phyloP scores from a whole-genome alignment of 805 yeast species.

The Hanseniaspora valbyensis region DNA sequence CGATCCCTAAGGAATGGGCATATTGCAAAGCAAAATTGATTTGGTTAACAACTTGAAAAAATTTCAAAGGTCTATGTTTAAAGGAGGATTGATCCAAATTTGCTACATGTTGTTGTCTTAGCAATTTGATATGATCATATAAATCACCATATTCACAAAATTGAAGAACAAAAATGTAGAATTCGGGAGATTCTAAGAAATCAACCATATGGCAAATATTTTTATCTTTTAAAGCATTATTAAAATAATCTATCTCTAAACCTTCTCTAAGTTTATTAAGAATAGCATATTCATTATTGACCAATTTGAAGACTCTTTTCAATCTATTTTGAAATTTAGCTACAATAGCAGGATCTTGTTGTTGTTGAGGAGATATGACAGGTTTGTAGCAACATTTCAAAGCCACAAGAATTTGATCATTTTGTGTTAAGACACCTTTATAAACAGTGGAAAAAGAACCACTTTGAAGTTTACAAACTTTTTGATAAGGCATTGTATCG shows the following conservation, averaged over 20 bases:
- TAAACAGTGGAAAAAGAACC: constrained; percentile 30
- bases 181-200: constrained; percentile 42
- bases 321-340: constrained; percentile 12
- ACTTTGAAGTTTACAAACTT: constrained; percentile 23
- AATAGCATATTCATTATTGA: constrained; percentile 26
- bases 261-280: constrained; percentile 32
- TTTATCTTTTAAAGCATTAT: constrained; percentile 23
- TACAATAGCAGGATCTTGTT: constrained; percentile 16
- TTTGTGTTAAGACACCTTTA: constrained; percentile 23
- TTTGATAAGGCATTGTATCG: constrained; percentile 17
- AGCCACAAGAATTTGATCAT: constrained; percentile 23
- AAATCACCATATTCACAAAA: constrained; percentile 58
- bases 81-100: constrained; percentile 14
- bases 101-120: constrained; percentile 11
- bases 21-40: constrained; percentile 41
- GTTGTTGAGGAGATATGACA: background rate
- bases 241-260: constrained; percentile 10
- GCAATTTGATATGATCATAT: constrained; percentile 39
- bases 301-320: constrained; percentile 16
- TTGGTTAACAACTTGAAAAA: constrained; percentile 37
- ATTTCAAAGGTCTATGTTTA: constrained; percentile 20
- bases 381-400: constrained; percentile 25
- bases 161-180: constrained; percentile 50
- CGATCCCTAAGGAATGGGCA: constrained; percentile 49
- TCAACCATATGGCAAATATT: constrained; percentile 51